phyloP scores from a whole-genome alignment of 169 alveolate genomes.

The Plasmodium chabaudi region DNA sequence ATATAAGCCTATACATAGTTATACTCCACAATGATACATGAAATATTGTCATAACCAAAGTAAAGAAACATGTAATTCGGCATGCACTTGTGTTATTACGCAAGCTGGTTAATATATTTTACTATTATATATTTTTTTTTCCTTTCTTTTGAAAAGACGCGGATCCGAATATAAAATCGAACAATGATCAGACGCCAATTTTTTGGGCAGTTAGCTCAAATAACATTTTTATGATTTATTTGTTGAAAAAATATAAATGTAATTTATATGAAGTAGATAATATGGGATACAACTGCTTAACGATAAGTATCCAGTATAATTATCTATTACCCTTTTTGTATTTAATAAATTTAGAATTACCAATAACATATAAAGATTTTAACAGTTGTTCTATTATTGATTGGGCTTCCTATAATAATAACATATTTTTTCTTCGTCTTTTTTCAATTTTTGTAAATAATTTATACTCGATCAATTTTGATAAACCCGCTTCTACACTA shows the following conservation, averaged over 20 bases:
- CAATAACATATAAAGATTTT: constrained; percentile 51
- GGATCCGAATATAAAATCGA: constrained; percentile 27
- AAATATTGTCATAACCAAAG: no score
- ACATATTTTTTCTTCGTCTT: constrained; percentile 56
- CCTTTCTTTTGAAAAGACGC: constrained; percentile 25
- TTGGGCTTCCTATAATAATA: constrained; percentile 69
- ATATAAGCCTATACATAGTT: not conserved
- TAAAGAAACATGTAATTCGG: no score
- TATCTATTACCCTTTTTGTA: constrained; percentile 26
- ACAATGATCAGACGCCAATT: constrained; percentile 41
- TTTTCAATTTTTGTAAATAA: constrained; percentile 37
- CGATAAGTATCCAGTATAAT: constrained; percentile 52
- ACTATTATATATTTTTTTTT: not conserved
- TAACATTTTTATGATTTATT: constrained; percentile 55
- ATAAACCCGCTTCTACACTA: constrained; percentile 19
- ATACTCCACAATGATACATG: not conserved
- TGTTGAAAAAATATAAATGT: constrained; percentile 31
- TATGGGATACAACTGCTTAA: constrained; percentile 66
- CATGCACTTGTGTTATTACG: no score
- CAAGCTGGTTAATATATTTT: not conserved
- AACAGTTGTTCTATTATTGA: constrained; percentile 35
- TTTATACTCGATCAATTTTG: constrained; percentile 14
- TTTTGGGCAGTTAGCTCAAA: constrained; percentile 69
- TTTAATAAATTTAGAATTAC: constrained; percentile 23
- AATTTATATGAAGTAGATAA: constrained; percentile 46